Evolutionary conservation across 2,329 filamentous ascomycete species (phyloP), one percentile per base, ranked within the genome.

Genomic region (Cladosporium sp.): DNA sequence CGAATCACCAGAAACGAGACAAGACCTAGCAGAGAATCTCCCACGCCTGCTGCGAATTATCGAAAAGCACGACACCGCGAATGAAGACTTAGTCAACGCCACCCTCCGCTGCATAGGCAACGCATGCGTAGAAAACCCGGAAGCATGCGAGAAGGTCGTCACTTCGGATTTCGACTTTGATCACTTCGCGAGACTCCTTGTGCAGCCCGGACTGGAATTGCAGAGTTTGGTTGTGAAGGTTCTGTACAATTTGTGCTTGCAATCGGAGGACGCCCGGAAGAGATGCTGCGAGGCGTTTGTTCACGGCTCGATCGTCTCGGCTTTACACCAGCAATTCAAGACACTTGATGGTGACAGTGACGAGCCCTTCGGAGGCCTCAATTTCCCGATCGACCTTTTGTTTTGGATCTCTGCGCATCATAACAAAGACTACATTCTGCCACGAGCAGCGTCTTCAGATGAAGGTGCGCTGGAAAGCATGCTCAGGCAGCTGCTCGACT

Each of bases 201-300:
- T 8, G 6, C 8, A 38, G 16, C 36, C 8, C 16, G 36, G 19
- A 8, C 8, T 6, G 5, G 36, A 22, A 6, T 9, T 38, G 5
- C 27, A 41, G 33, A 38, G 52, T 18, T 39, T 62, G 8, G 61
- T 68, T 39, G 58, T 70, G 27, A 69, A 66, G 33, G 71, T 73
- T 2, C 56, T 74, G 11, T 68, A 70, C 58, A 75, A 75, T 52
- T 30, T 48, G 16, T 48, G 45, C 36, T 40, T 35, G 70, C 42
- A 71, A 58, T 58, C 57, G 22, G 60, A 62, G 33, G 33, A 50
- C 18, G 55, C 59, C 7, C 60, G 61, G 30, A 56, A 56, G 41
- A 49, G 53, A 41, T 57, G 57, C 53, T 62, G 57, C 29, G 27
- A 50, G 30, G 52, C 56, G 7, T 29, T 16, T 35, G 13, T 35